Conservation (phyloP, 805 yeast species). For the Priceomyces fermenticarens region DNA sequence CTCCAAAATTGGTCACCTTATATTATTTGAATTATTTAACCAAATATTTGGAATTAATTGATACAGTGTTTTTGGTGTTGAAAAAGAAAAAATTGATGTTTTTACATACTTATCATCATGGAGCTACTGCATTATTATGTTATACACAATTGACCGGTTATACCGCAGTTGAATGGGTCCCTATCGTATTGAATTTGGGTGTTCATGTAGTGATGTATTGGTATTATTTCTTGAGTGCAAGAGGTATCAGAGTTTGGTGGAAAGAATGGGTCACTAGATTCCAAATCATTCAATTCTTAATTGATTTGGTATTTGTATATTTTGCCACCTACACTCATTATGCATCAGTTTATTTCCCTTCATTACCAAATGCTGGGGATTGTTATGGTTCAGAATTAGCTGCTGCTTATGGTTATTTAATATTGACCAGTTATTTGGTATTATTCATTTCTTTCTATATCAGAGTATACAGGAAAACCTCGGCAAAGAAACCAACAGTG, state of each 20-base stretch:
- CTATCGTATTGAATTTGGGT: constrained; percentile 80
- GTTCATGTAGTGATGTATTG: constrained; percentile 98
- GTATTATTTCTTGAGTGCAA: constrained; percentile 90
- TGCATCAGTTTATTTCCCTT: constrained; percentile 60
- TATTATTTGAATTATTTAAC: constrained; percentile 91
- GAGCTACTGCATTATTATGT: constrained; percentile 94
- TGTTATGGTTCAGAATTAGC: constrained; percentile 94
- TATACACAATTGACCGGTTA: constrained; percentile 88
- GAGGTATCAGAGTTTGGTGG: constrained; percentile 98
- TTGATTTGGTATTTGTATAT: constrained; percentile 88
- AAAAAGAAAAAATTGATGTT: constrained; percentile 90
- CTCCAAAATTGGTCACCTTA: constrained; percentile 75
- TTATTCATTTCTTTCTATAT: constrained; percentile 92
- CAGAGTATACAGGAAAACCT: constrained; percentile 60
- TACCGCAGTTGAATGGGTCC: constrained; percentile 94
- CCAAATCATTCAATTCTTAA: constrained; percentile 89
- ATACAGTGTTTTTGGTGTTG: constrained; percentile 86
- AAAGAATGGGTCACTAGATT: constrained; percentile 97
- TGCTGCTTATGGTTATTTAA: constrained; percentile 86
- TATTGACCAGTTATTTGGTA: constrained; percentile 83
- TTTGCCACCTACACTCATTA: constrained; percentile 92
- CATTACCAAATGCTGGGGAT: constrained; percentile 69
- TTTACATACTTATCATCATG: constrained; percentile 95
- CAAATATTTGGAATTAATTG: constrained; percentile 84
- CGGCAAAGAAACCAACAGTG: neutral